Base-by-base conservation (phyloP, 2,329 filamentous ascomycete genomes). In the Colletotrichum karsti region DNA sequence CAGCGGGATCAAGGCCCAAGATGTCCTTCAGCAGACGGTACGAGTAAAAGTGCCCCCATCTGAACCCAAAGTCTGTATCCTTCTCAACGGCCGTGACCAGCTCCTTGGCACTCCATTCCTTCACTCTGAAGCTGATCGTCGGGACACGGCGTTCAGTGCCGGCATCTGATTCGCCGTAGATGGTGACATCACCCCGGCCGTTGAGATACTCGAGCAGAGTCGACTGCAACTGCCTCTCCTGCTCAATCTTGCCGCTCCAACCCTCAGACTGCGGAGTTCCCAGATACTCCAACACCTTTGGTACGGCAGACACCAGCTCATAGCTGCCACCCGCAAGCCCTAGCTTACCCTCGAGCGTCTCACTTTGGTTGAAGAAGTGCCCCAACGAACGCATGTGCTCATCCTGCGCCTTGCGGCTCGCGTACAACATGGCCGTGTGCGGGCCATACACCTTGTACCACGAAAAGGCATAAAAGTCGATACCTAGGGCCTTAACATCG, bases 401-500 rank as follows among this genome's bases (percentile, higher is more conserved):
- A 15, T 84, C 74, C 67, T 91, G 88, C 0, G 88, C 89, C 0
- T 77, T 74, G 5, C 82, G 81, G 24, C 88, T 88, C 5, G 87
- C 91, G 74, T 93, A 95, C 1, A 95, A 81, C 70, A 91, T 87
- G 0, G 92, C 85, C 1, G 94, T 84, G 72, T 95, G 93, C 1
- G 93, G 92, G 0, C 92, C 93, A 74, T 92, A 95, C 2, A 94
- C 88, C 77, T 95, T 95, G 80, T 95, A 95, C 92, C 92, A 95
- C 0, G 86, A 90, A 75, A 95, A 93, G n/a, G 85, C 80, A 77
- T 95, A 95, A 72, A 94, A 90, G 75, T 95, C 93, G 0, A 92
- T 90, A 1, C 86, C 92, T 0, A 93, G 82, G 0, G 81, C 88
- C 70, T 87, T 84, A 5, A 95, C 90, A 75, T 95, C 90, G 10